These are phyloP conservation scores for Exophiala sideris DNA, from an alignment of 2,329 filamentous ascomycete genomes.

Conservation along the genomic window DNA sequence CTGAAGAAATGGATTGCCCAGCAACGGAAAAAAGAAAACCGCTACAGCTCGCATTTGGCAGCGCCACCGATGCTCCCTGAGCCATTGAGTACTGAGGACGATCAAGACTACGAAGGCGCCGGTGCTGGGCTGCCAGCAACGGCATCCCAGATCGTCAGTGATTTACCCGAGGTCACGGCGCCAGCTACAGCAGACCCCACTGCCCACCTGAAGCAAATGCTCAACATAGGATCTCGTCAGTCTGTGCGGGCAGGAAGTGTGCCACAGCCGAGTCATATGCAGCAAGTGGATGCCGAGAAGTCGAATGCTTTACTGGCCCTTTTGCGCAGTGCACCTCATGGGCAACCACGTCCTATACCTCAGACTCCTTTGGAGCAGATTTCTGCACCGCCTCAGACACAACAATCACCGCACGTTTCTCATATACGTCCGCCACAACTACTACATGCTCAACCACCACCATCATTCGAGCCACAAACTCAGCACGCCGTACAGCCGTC, in stretches of 20 bases:
- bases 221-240: slow-evolving; percentile 36
- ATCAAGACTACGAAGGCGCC: slow-evolving; percentile 21
- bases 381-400: slow-evolving; percentile 49
- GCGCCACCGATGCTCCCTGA: slow-evolving; percentile 25
- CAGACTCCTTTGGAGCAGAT: slow-evolving; percentile 57
- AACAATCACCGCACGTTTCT: slow-evolving; percentile 48
- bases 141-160: slow-evolving; percentile 32
- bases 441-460: slow-evolving; percentile 12
- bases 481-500: slow-evolving; percentile 19
- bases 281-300: slow-evolving; percentile 38
- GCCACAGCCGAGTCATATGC: slow-evolving; percentile 22
- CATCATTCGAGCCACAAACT: slow-evolving; percentile 15
- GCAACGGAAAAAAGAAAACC: slow-evolving; percentile 66
- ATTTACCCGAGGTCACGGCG: slow-evolving; percentile 39
- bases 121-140: slow-evolving; percentile 22
- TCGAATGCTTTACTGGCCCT: slow-evolving; percentile 56
- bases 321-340: slow-evolving; percentile 43
- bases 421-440: slow-evolving; percentile 26
- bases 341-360: slow-evolving; percentile 34
- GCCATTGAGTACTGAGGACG: slow-evolving; percentile 25
- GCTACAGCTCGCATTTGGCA: slow-evolving; percentile 54
- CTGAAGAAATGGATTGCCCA: slow-evolving; percentile 88
- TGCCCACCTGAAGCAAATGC: slow-evolving; percentile 50
- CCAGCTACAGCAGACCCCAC: slow-evolving; percentile 42
- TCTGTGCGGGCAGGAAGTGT: slow-evolving; percentile 16